A percentile compares a stretch with the other conserved stretches of the same genome.
phyloP scores from a whole-genome alignment of 805 yeast species.

The Candida piceae region DNA sequence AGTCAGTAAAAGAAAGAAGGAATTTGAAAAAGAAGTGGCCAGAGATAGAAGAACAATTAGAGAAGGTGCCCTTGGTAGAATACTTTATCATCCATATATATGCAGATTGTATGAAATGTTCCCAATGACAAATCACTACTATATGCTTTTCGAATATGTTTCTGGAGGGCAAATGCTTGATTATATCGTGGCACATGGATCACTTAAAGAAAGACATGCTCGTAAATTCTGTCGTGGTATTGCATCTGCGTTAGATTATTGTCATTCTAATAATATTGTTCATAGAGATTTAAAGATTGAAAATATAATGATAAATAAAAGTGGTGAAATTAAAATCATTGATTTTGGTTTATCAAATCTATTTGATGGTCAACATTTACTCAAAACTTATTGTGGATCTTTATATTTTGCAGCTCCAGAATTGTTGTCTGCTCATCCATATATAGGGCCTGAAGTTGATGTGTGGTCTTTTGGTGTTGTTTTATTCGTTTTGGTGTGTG shows the following conservation, averaged over 20 bases:
- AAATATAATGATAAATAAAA: conserved; percentile 87
- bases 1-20: conserved; percentile 57
- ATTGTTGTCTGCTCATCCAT: conserved; percentile 84
- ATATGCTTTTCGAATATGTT: conserved; percentile 94
- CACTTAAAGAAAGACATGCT: conserved; percentile 89
- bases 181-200: conserved; percentile 94
- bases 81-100: conserved; percentile 86
- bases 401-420: conserved; percentile 98
- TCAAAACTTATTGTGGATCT: conserved; percentile 96
- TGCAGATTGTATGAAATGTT: conserved; percentile 91
- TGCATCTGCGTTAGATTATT: conserved; percentile 87
- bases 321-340: conserved; percentile 91
- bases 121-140: conserved; percentile 94
- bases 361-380: conserved; percentile 61
- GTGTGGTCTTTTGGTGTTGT: conserved; percentile 99
- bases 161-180: conserved; percentile 98
- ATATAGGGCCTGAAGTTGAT: conserved; percentile 95
- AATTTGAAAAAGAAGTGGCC: conserved; percentile 75
- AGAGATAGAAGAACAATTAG: conserved; percentile 89
- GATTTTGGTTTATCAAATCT: conserved; percentile 94
- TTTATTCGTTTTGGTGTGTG: conserved; percentile 89
- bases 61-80: conserved; percentile 90
- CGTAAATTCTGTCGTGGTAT: conserved; percentile 92
- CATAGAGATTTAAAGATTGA: conserved; percentile 97
- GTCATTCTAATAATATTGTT: conserved; percentile 91